A percentile compares a stretch with the other conserved stretches of the same genome.
These are phyloP conservation scores for Corniculantispora saksenae DNA, from an alignment of 2,329 filamentous ascomycete genomes.

Conservation along the genomic window DNA sequence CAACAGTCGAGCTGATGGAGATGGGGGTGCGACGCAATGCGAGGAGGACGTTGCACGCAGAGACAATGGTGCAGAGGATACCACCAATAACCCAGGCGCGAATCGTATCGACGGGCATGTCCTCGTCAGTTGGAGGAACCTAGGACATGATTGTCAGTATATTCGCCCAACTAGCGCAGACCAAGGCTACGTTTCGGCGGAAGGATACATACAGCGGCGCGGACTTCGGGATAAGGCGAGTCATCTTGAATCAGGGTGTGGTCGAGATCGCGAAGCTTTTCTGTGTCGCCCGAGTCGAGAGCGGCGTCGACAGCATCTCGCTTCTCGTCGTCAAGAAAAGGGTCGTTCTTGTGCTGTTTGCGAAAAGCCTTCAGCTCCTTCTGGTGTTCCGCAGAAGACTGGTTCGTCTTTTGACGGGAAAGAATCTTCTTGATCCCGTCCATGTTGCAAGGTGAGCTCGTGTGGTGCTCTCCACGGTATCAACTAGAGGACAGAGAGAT, in stretches of 20 bases:
- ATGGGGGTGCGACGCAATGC: slow-evolving; percentile 51
- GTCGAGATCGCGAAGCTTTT: slow-evolving; percentile 48
- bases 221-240: slow-evolving; percentile 56
- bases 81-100: slow-evolving; percentile 60
- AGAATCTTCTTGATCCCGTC: slow-evolving; percentile 14
- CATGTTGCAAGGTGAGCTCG: neutral
- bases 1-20: slow-evolving; percentile 53
- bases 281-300: slow-evolving; percentile 44
- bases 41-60: slow-evolving; percentile 58
- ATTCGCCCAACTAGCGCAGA: too few relatives aligned
- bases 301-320: slow-evolving; percentile 53
- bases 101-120: slow-evolving; percentile 58
- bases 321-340: slow-evolving; percentile 55
- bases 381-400: slow-evolving; percentile 24
- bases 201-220: slow-evolving; percentile 23
- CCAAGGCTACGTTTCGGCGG: neutral
- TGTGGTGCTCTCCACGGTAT: neutral
- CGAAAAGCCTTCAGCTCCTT: slow-evolving; percentile 44
- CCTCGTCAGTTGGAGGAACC: slow-evolving; percentile 47
- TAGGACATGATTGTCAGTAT: neutral
- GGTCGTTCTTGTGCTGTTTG: slow-evolving; percentile 56
- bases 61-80: slow-evolving; percentile 57
- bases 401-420: slow-evolving; percentile 17
- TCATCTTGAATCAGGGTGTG: slow-evolving; percentile 52
- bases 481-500: neutral